Conservation (phyloP, 1,284 basidiomycete genomes). For the Hypsizygus ulmarius region DNA sequence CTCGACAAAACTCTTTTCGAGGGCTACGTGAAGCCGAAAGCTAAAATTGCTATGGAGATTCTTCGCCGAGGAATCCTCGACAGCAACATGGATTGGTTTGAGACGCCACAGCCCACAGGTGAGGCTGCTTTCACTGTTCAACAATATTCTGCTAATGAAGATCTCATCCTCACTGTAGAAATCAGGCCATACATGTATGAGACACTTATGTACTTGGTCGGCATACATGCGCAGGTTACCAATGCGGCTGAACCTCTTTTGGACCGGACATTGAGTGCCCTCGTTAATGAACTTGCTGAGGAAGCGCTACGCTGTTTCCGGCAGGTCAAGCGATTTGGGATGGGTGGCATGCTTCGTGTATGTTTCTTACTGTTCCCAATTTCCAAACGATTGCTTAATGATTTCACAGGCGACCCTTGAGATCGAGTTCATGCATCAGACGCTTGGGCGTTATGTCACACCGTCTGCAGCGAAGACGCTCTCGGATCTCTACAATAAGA, state of each 20-base stretch:
- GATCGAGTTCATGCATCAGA: conserved; percentile 99
- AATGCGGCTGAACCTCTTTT: conserved; percentile 78
- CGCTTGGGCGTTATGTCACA: conserved; percentile 85
- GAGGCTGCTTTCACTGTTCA: conserved; percentile 21
- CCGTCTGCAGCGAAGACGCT: conserved; percentile 77
- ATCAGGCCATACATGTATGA: conserved; percentile 95
- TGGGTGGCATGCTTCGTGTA: conserved; percentile 97
- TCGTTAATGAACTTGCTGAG: conserved; percentile 82
- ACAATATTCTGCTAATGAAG: neutral
- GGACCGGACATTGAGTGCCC: conserved; percentile 75
- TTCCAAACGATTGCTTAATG: neutral
- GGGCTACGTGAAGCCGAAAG: conserved; percentile 82
- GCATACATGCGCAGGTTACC: conserved; percentile 89
- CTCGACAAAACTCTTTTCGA: conserved; percentile 88
- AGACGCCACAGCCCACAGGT: conserved; percentile 87
- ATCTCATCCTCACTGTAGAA: conserved; percentile 45
- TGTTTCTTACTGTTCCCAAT: conserved; percentile 27
- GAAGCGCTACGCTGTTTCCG: conserved; percentile 84
- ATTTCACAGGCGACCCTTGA: conserved; percentile 85
- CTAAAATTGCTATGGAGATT: conserved; percentile 62
- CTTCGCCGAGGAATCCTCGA: conserved; percentile 81
- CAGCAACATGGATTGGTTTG: conserved; percentile 86
- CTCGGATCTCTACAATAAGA: conserved; percentile 90
- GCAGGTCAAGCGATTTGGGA: conserved; percentile 87
- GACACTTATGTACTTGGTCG: conserved; percentile 84